Evolutionary conservation across 495 filamentous ascomycete species (phyloP).

Genomic region (Penicillium samsonianum): DNA sequence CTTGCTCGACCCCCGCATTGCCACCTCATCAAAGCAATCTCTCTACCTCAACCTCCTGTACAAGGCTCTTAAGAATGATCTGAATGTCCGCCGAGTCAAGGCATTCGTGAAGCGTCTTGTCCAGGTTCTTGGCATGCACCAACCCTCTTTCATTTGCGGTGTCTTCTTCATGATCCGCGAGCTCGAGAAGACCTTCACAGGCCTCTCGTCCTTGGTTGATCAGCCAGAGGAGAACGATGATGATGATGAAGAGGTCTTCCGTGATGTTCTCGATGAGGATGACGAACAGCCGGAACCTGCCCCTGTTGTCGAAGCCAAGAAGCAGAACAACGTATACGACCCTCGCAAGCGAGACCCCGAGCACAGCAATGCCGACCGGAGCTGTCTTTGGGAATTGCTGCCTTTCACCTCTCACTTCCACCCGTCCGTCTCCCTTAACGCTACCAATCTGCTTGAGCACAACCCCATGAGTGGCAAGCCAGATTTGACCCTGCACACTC

Average conservation of each 20-base stretch:
- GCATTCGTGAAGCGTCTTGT: slow-evolving; percentile 92
- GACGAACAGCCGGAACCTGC: slow-evolving; percentile 37
- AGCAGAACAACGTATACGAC: slow-evolving; percentile 61
- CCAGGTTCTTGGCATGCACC: slow-evolving; percentile 82
- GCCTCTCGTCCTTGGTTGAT: slow-evolving; percentile 69
- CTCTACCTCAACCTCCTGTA: slow-evolving; percentile 92
- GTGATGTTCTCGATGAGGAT: slow-evolving; percentile 63
- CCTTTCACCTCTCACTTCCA: slow-evolving; percentile 86
- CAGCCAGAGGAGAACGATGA: slow-evolving; percentile 66
- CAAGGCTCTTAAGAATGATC: slow-evolving; percentile 80
- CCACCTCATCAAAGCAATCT: slow-evolving; percentile 90
- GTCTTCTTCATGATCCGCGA: slow-evolving; percentile 85
- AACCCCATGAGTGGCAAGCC: slow-evolving; percentile 78
- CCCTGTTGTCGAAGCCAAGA: slow-evolving; percentile 26
- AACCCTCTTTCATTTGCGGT: slow-evolving; percentile 89
- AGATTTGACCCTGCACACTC: slow-evolving; percentile 80
- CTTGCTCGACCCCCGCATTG: slow-evolving; percentile 81
- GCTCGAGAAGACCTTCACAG: slow-evolving; percentile 71
- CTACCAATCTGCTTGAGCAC: slow-evolving; percentile 64
- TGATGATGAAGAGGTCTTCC: slow-evolving; percentile 73
- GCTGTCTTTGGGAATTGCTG: slow-evolving; percentile 88
- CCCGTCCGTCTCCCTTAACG: slow-evolving; percentile 90
- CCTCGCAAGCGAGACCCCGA: slow-evolving; percentile 87
- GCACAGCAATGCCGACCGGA: slow-evolving; percentile 84
- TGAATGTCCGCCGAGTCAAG: slow-evolving; percentile 84